Conservation (phyloP, 495 filamentous ascomycete genomes). For the Penicillium canariense region DNA sequence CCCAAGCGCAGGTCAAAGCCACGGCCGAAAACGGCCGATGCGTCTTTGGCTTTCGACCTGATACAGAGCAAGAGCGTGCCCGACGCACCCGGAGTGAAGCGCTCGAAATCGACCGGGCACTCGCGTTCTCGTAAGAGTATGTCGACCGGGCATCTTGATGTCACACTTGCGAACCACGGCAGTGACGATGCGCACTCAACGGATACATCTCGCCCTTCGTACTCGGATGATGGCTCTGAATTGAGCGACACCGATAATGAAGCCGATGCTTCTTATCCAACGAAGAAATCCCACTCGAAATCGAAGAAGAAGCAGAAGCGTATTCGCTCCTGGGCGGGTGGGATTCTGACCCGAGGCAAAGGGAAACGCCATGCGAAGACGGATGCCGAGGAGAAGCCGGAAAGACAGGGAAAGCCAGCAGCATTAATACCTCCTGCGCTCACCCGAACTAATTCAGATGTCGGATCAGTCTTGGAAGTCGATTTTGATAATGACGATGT, state of each 20-base stretch:
- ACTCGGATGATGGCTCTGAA: constrained; percentile 35
- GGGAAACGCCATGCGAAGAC: constrained; percentile 41
- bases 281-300: constrained; percentile 33
- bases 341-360: constrained; percentile 67
- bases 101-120: constrained; percentile 40
- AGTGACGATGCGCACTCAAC: constrained; percentile 29
- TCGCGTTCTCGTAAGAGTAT: constrained; percentile 37
- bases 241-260: constrained; percentile 26
- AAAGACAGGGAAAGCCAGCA: constrained; percentile 10
- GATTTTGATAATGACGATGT: constrained; percentile 56
- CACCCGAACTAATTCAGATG: constrained; percentile 42
- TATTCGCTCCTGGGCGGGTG: constrained; percentile 77
- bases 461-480: constrained; percentile 45
- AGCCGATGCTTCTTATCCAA: constrained; percentile 12
- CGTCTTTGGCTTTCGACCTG: constrained; percentile 40
- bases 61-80: constrained; percentile 14
- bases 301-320: constrained; percentile 74
- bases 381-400: constrained; percentile 32
- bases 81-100: constrained; percentile 26
- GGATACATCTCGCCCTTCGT: constrained; percentile 31
- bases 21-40: constrained; percentile 54
- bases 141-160: constrained; percentile 31
- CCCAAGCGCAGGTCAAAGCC: constrained; percentile 42
- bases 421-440: constrained; percentile 42
- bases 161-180: constrained; percentile 17